phyloP scores from a whole-genome alignment of 2,329 filamentous ascomycete genomes.

The Cytospora paraplurivora region DNA sequence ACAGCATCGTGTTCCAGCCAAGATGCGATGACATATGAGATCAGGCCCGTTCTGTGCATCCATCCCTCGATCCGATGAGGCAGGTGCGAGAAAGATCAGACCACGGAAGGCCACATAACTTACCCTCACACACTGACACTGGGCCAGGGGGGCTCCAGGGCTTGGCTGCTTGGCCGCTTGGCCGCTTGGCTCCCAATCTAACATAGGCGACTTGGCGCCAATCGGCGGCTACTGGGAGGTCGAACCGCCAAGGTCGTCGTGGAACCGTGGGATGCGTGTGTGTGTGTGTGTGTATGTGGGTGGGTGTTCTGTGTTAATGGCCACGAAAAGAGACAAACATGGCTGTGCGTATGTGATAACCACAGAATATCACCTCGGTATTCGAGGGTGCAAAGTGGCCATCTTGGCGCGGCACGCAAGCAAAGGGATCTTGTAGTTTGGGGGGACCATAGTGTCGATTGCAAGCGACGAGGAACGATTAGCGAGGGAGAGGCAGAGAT shows the following conservation, averaged over 20 bases:
- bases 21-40: too few relatives aligned
- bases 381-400: conserved; percentile 21
- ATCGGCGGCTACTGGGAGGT: conserved; percentile 18
- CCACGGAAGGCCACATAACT: too few relatives aligned
- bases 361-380: background rate
- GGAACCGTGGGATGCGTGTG: conserved; percentile 10
- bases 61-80: too few relatives aligned
- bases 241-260: conserved; percentile 20
- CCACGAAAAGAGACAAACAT: background rate
- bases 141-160: too few relatives aligned
- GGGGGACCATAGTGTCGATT: background rate
- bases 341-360: background rate
- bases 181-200: too few relatives aligned
- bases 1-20: too few relatives aligned
- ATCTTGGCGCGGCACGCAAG: conserved; percentile 18
- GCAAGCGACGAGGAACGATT: background rate
- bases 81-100: too few relatives aligned
- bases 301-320: background rate
- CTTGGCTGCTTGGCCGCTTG: background rate
- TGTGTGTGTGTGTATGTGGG: background rate
- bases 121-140: too few relatives aligned
- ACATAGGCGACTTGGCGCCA: conserved; percentile 22
- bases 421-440: background rate
- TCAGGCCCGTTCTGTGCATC: too few relatives aligned
- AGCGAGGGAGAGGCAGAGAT: background rate